Conservation (phyloP, 2,329 filamentous ascomycete genomes). For the Stenocarpella maydis region DNA sequence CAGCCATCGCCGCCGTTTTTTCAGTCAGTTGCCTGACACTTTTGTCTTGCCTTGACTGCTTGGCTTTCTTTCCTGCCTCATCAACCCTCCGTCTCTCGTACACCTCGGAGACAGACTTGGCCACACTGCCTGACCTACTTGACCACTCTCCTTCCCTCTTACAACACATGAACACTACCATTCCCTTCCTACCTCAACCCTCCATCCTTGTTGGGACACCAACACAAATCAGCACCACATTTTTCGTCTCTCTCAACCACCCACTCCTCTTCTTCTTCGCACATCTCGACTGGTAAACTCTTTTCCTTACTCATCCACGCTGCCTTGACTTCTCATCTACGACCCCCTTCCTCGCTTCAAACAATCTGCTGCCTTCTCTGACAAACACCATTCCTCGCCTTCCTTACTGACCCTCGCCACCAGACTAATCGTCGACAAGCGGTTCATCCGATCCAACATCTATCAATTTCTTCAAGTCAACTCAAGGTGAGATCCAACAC, state of each 20-base stretch:
- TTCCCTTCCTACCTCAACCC: background rate
- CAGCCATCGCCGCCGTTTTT: background rate
- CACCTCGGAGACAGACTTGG: too few relatives aligned
- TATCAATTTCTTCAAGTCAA: background rate
- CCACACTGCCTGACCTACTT: too few relatives aligned
- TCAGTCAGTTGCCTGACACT: background rate
- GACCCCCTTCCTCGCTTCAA: background rate
- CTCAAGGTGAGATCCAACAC: background rate
- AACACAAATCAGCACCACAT: background rate
- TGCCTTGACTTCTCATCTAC: background rate
- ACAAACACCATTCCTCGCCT: background rate
- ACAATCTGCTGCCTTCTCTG: background rate
- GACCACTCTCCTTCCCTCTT: background rate
- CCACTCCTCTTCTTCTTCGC: background rate
- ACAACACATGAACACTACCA: background rate
- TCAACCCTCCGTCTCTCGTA: background rate
- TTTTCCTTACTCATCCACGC: background rate
- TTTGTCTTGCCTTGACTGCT: background rate
- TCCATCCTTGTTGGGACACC: background rate
- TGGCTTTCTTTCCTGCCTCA: background rate
- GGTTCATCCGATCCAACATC: background rate
- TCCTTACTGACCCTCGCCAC: background rate
- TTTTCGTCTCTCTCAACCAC: background rate
- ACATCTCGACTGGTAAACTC: background rate
- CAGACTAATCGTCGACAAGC: background rate